Conservation (phyloP, 1,139 yeast species). For the Hyphopichia khmerensis region DNA sequence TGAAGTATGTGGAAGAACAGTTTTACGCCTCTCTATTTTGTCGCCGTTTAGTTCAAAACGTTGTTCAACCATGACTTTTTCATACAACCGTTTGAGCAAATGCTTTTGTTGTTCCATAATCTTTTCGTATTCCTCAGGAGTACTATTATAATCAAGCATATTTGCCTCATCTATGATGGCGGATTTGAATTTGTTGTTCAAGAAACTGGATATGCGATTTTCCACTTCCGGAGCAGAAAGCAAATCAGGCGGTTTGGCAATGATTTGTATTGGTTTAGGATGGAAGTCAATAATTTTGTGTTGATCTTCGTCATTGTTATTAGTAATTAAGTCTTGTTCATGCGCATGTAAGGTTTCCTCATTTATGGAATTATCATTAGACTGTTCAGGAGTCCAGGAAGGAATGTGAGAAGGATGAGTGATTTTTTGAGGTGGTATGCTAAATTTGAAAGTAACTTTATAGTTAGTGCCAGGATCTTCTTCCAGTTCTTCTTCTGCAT, state of each 20-base stretch:
- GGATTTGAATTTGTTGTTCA: slow-evolving; percentile 45
- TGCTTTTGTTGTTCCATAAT: slow-evolving; percentile 32
- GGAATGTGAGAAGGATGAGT: slow-evolving; percentile 78
- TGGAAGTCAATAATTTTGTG: slow-evolving; percentile 31
- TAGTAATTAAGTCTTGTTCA: not conserved
- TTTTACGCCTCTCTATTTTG: slow-evolving; percentile 43
- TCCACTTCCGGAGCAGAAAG: slow-evolving; percentile 30
- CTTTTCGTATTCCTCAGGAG: slow-evolving; percentile 34
- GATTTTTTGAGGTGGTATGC: slow-evolving; percentile 58
- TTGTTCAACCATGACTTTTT: slow-evolving; percentile 35
- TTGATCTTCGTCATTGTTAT: slow-evolving; percentile 26
- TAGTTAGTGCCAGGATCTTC: slow-evolving; percentile 19
- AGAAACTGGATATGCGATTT: slow-evolving; percentile 50
- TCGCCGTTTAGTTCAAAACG: slow-evolving; percentile 44
- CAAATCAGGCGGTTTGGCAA: slow-evolving; percentile 15
- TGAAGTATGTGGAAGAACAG: slow-evolving; percentile 44
- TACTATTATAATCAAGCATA: slow-evolving; percentile 29
- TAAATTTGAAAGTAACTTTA: slow-evolving; percentile 43
- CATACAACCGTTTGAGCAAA: slow-evolving; percentile 25
- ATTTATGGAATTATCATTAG: slow-evolving; percentile 29
- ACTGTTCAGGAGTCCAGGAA: slow-evolving; percentile 57
- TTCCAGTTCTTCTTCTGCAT: slow-evolving; percentile 7
- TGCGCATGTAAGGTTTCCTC: not conserved
- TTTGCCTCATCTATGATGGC: slow-evolving; percentile 43
- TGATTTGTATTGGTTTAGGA: slow-evolving; percentile 29